Percentiles rank a stretch among this genome's conserved stretches.
These are phyloP conservation scores for Phoma sp. DNA, from an alignment of 2,329 filamentous ascomycete species.

Conservation along the genomic window DNA sequence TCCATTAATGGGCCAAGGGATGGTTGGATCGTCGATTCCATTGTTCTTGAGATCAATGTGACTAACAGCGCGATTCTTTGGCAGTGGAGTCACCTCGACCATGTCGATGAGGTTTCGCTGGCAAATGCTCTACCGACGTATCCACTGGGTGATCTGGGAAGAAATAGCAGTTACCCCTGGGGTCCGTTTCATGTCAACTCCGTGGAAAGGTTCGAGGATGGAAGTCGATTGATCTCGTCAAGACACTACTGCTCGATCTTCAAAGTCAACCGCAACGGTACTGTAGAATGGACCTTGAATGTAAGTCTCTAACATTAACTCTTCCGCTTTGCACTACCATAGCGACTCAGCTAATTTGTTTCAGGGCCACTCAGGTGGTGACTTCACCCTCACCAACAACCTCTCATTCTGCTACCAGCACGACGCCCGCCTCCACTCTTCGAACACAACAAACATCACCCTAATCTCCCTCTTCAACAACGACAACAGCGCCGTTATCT, in stretches of 20 bases:
- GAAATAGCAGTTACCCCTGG: background rate
- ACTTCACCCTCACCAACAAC: conserved; percentile 11
- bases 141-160: background rate
- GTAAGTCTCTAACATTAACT: background rate
- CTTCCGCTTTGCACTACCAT: no score
- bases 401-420: conserved; percentile 19
- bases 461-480: background rate
- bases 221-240: conserved; percentile 7
- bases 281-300: conserved; percentile 9
- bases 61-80: conserved; percentile 17
- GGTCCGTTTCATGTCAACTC: background rate
- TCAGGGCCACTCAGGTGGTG: conserved; percentile 10
- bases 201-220: background rate
- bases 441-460: background rate
- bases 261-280: conserved; percentile 2
- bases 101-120: conserved; percentile 3
- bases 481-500: background rate
- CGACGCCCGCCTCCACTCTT: conserved; percentile 13
- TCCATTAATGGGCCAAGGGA: background rate
- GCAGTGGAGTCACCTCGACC: conserved; percentile 19
- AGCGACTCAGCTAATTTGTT: background rate
- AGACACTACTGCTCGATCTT: conserved; percentile 11
- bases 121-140: conserved; percentile 3
- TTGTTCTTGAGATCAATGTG: conserved; percentile 5
- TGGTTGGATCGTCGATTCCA: background rate